Base-by-base conservation (phyloP, 2,329 filamentous ascomycete genomes). In the Aspergillus aculeatinus region DNA sequence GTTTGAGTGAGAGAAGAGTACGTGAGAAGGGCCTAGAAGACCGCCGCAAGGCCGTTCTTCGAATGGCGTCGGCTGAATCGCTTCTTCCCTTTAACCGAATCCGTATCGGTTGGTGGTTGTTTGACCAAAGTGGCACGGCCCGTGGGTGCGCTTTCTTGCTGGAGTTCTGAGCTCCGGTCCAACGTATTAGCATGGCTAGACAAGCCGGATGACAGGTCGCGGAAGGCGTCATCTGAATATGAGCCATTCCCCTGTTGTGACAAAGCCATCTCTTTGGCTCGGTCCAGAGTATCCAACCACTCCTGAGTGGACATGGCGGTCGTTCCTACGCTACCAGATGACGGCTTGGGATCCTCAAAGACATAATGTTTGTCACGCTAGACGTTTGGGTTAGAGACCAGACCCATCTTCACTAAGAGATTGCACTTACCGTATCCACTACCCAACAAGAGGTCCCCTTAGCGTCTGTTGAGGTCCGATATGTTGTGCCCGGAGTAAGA, bases 11-110 rank as follows among this genome's bases (percentile, higher is more conserved):
- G n/a, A 57, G 44, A 55, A 33, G 49, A 25, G 52, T 21, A 51
- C 47, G 44, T 33, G 31, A 51, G 48, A 21, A 23, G 19, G 6
- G 31, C 60, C 76, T 75, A 96, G 73, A 97, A 96, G 54, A 91
- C 90, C 52, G 93, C 90, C 29, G 92, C 92, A 52, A 96, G 84
- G n/a, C 94, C 93, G 74, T 92, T 96, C 79, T 96, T 96, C 16
- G 91, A 96, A 77, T 96, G 92, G 67, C 94, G 84, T 78, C 95
- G 95, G 79, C 92, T 96, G 77, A 97, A 98, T 52, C 85, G 77
- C 71, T 87, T 87, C 66, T 82, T 80, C 52, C 83, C 83, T 72
- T 85, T 86, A 16, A 82, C 68, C n/a, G 82, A 83, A 55, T 84
- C 83, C 51, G 76, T 74, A 65, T 85, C 82, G 53, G 75, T 77